A percentile compares a stretch with the other conserved stretches of the same genome.
These are phyloP conservation scores for Fonsecaea erecta DNA, from an alignment of 2,329 filamentous ascomycete genomes.

Conservation along the genomic window DNA sequence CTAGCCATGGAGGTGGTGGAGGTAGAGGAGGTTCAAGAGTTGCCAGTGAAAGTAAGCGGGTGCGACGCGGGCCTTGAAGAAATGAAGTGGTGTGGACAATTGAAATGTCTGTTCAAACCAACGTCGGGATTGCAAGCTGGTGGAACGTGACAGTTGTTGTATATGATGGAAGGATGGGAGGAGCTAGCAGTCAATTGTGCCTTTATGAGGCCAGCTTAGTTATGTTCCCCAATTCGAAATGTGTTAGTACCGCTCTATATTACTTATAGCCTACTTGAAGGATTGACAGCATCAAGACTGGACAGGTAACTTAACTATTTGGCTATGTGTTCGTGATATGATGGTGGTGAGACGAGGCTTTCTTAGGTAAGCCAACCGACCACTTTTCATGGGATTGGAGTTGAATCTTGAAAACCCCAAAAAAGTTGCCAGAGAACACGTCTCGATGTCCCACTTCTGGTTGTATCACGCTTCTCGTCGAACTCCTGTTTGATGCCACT, in stretches of 20 bases:
- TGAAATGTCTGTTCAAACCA: not conserved
- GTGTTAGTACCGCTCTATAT: constrained; percentile 8
- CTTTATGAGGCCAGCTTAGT: constrained; percentile 2
- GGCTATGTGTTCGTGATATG: too few species aligned
- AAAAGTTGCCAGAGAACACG: constrained; percentile 10
- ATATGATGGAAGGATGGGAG: constrained; percentile 13
- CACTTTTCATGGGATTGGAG: not conserved
- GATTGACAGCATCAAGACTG: too few species aligned
- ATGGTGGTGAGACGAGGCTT: not conserved
- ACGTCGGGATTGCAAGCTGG: not conserved
- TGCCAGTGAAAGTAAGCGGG: constrained; percentile 49
- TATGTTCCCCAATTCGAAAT: constrained; percentile 9
- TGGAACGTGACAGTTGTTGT: constrained; percentile 4
- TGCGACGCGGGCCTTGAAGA: constrained; percentile 46
- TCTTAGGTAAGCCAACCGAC: not conserved
- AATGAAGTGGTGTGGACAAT: not conserved
- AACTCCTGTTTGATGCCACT: constrained; percentile 16
- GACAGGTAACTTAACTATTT: too few species aligned
- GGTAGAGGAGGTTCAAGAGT: constrained; percentile 46
- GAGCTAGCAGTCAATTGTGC: not conserved
- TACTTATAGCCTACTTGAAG: not conserved
- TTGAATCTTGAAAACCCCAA: not conserved
- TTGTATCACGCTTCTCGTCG: constrained; percentile 4
- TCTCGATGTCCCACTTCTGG: not conserved
- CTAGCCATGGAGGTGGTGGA: constrained; percentile 39